phyloP scores from a whole-genome alignment of 2,329 filamentous ascomycete genomes.

The Colletotrichum somersetense region DNA sequence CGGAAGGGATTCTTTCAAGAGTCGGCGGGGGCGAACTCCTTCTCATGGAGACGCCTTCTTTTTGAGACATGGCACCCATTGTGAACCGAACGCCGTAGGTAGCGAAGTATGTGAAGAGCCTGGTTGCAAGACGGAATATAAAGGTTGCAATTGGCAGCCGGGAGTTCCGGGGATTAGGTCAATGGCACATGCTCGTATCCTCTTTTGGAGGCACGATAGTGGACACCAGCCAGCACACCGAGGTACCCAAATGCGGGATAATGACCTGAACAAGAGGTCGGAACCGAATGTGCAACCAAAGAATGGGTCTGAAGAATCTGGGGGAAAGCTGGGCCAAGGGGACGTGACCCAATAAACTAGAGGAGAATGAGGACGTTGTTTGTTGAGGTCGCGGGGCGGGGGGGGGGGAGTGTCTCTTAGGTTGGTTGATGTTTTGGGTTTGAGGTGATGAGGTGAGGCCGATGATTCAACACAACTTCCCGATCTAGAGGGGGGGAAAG shows the following conservation, averaged over 20 bases:
- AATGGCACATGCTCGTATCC: conserved; percentile 40
- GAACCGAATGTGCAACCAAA: conserved; percentile 9
- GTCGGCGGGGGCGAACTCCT: conserved; percentile 23
- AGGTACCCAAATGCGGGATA: conserved; percentile 27
- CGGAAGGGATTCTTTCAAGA: conserved; percentile 44
- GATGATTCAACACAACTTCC: conserved; percentile 18
- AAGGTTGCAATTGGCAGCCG: conserved; percentile 32
- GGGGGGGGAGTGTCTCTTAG: background rate
- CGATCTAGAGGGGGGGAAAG: conserved; percentile 1
- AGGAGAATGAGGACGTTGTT: background rate
- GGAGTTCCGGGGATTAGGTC: conserved; percentile 36
- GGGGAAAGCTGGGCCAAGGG: conserved; percentile 19
- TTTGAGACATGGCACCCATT: conserved; percentile 38
- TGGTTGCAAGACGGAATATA: conserved; percentile 23
- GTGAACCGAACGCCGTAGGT: background rate
- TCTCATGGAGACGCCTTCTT: conserved; percentile 20
- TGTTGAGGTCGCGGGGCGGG: conserved; percentile 1
- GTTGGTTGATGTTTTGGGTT: conserved; percentile 21
- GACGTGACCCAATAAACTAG: conserved; percentile 9
- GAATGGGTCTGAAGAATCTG: conserved; percentile 6
- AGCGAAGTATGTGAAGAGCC: background rate
- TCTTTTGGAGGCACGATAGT: conserved; percentile 36
- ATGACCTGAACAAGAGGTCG: conserved; percentile 21
- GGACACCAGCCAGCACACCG: conserved; percentile 37
- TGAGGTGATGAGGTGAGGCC: background rate